These are phyloP conservation scores for Cercophora newfieldiana DNA, from an alignment of 495 filamentous ascomycete species.

Conservation along the genomic window DNA sequence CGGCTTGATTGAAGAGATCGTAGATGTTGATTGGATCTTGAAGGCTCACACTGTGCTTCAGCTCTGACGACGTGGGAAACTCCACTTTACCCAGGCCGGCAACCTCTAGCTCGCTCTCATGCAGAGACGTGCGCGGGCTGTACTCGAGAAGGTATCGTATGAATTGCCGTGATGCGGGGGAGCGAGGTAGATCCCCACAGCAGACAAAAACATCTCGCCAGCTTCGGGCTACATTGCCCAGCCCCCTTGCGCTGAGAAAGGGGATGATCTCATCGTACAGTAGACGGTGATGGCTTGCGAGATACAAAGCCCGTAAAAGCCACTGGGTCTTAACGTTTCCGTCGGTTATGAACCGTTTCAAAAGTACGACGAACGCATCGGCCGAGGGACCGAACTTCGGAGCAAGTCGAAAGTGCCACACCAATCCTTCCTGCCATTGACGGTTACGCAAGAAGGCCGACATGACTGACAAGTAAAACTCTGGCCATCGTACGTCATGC, in stretches of 20 bases:
- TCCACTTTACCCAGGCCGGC: background rate
- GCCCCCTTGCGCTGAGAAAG: constrained; percentile 50
- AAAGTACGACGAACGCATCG: constrained; percentile 30
- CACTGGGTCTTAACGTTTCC: constrained; percentile 20
- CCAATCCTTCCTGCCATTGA: constrained; percentile 33
- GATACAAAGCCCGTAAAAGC: constrained; percentile 47
- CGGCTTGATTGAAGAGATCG: constrained; percentile 24
- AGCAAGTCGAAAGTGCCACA: constrained; percentile 41
- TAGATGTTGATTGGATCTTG: background rate
- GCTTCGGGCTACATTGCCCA: constrained; percentile 49
- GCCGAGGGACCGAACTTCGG: constrained; percentile 35
- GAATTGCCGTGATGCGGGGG: constrained; percentile 32
- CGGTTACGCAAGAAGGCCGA: constrained; percentile 36
- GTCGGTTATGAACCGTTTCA: constrained; percentile 36
- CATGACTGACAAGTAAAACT: constrained; percentile 36
- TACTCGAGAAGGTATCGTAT: constrained; percentile 39
- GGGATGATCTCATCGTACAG: constrained; percentile 65
- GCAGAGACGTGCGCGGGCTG: constrained; percentile 23
- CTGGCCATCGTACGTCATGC: constrained; percentile 52
- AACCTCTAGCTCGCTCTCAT: background rate
- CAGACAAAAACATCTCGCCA: constrained; percentile 54
- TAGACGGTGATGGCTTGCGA: constrained; percentile 51
- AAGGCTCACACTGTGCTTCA: background rate
- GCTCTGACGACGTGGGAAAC: background rate
- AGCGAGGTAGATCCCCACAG: constrained; percentile 35